A percentile compares a stretch with the other conserved stretches of the same genome.
Conservation (phyloP, 2,329 filamentous ascomycete species). For the Verticillium nubilum region DNA sequence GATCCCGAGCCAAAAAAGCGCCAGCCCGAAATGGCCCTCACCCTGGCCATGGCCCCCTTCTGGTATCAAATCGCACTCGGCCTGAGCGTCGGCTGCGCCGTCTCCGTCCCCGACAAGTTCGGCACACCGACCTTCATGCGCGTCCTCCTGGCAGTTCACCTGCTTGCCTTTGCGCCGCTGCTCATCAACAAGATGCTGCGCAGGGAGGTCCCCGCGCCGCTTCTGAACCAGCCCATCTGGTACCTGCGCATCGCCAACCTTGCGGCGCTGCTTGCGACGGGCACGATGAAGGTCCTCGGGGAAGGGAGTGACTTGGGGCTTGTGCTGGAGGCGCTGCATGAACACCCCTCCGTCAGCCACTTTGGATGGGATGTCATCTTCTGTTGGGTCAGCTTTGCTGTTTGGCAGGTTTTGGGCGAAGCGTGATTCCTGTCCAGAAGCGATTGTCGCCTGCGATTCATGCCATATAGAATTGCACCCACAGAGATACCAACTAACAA, state of each 20-base stretch:
- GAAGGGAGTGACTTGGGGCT: constrained; percentile 5
- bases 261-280: constrained; percentile 5
- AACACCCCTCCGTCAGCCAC: constrained; percentile 19
- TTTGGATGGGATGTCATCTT: constrained; percentile 21
- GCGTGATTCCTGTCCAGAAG: no score
- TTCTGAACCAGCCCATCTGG: constrained; percentile 7
- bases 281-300: neutral
- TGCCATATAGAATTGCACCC: no score
- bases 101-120: constrained; percentile 9
- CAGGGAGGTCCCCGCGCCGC: neutral
- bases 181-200: constrained; percentile 10
- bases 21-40: neutral
- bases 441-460: no score
- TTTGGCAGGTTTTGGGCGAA: constrained; percentile 11
- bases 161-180: constrained; percentile 18
- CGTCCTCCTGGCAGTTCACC: constrained; percentile 15
- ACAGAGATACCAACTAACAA: no score
- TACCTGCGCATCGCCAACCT: constrained; percentile 6
- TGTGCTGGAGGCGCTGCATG: constrained; percentile 10
- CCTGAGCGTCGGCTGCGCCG: constrained; percentile 10
- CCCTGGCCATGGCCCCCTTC: neutral
- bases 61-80: constrained; percentile 10
- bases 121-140: constrained; percentile 10
- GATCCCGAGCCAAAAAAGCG: neutral
- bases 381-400: constrained; percentile 16